A percentile compares a stretch with the other conserved stretches of the same genome.
phyloP scores from a whole-genome alignment of 2,329 filamentous ascomycete species.

The Seiridium cupressi region DNA sequence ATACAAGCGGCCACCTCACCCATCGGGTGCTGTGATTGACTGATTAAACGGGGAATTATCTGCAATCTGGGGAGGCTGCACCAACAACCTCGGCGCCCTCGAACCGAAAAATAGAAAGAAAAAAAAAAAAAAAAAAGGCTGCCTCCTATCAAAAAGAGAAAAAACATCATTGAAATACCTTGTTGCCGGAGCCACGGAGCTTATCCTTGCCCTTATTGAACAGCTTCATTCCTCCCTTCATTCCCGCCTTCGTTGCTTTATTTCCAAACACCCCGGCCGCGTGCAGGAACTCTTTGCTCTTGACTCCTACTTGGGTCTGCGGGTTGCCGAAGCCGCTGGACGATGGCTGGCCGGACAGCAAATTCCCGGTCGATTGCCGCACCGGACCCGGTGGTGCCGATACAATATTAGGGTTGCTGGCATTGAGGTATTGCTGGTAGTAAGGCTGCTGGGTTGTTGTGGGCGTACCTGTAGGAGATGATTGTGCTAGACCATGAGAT shows the following conservation, averaged over 20 bases:
- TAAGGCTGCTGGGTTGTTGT: slow-evolving; percentile 43
- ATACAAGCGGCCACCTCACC: neutral
- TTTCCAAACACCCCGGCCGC: slow-evolving; percentile 87
- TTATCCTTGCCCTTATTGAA: slow-evolving; percentile 89
- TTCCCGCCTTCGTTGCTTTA: slow-evolving; percentile 84
- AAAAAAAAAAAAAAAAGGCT: neutral
- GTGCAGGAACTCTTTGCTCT: slow-evolving; percentile 86
- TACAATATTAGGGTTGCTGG: slow-evolving; percentile 34
- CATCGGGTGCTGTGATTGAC: neutral
- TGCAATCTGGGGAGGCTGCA: neutral
- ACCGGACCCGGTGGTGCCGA: slow-evolving; percentile 24
- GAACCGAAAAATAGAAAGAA: neutral
- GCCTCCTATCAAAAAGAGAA: slow-evolving; percentile 27
- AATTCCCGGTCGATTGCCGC: slow-evolving; percentile 25
- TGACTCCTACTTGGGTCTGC: slow-evolving; percentile 68
- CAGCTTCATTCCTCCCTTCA: slow-evolving; percentile 86
- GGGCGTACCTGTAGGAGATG: slow-evolving; percentile 3
- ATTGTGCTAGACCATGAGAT: slow-evolving; percentile 4
- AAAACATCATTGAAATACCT: slow-evolving; percentile 74
- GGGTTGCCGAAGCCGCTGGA: slow-evolving; percentile 50
- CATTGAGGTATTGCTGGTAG: slow-evolving; percentile 56
- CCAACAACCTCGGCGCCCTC: neutral
- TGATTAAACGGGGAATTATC: neutral
- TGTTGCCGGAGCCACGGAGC: slow-evolving; percentile 71
- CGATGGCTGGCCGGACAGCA: slow-evolving; percentile 34